phyloP scores from a whole-genome alignment of 2,329 filamentous ascomycete genomes.

The Cladorrhinum sp. region DNA sequence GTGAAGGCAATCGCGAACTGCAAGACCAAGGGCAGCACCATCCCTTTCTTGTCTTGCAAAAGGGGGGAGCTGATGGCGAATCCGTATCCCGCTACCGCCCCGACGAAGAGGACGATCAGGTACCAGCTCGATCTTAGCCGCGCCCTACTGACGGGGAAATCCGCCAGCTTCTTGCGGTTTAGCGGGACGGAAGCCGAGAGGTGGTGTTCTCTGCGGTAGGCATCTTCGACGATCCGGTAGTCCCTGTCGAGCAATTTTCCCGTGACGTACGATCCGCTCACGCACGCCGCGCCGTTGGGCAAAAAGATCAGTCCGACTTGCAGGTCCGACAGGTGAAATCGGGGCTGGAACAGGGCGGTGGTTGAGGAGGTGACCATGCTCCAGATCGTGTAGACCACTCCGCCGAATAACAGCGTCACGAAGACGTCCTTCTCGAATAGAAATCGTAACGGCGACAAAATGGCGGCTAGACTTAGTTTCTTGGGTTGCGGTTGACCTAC shows the following conservation, averaged over 20 bases:
- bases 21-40: constrained; percentile 32
- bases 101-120: constrained; percentile 14
- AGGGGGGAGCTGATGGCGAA: constrained; percentile 38
- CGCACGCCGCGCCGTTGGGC: constrained; percentile 22
- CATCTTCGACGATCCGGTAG: constrained; percentile 17
- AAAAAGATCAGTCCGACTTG: constrained; percentile 22
- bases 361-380: constrained; percentile 48
- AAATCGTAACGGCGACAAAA: constrained; percentile 39
- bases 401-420: constrained; percentile 41
- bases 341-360: constrained; percentile 37
- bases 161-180: constrained; percentile 14
- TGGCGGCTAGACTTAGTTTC: constrained; percentile 33
- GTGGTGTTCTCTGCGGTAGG: constrained; percentile 7
- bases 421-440: constrained; percentile 46
- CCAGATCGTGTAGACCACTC: constrained; percentile 46
- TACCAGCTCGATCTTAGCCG: constrained; percentile 19
- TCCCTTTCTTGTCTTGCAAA: constrained; percentile 23
- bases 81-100: constrained; percentile 29
- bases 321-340: constrained; percentile 33
- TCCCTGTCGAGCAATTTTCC: constrained; percentile 22
- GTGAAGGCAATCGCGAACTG: constrained; percentile 35
- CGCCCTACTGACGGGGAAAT: constrained; percentile 19
- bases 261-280: constrained; percentile 16
- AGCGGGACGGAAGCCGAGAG: constrained; percentile 2
- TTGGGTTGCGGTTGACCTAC: neutral